Conservation (phyloP, 2,329 filamentous ascomycete species). For the Metarhizium sp. region DNA sequence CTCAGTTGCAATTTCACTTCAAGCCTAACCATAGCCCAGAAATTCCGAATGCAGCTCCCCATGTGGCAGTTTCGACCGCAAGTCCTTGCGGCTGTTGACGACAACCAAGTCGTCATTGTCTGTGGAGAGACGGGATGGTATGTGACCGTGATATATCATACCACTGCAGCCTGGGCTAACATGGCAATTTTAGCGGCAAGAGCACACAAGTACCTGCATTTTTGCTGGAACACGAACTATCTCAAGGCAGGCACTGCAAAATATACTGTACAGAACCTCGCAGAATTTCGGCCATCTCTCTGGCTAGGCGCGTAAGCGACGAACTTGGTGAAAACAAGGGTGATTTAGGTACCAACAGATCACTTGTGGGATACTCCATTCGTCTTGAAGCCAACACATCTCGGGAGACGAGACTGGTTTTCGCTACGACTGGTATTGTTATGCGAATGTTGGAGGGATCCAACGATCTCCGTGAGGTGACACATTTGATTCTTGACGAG, state of each 20-base stretch:
- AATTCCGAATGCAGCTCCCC: slow-evolving; percentile 69
- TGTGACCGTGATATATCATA: slow-evolving; percentile 7
- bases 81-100: slow-evolving; percentile 67
- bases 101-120: slow-evolving; percentile 80
- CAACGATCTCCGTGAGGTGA: slow-evolving; percentile 78
- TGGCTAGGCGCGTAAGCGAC: slow-evolving; percentile 87
- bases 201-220: slow-evolving; percentile 96
- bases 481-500: slow-evolving; percentile 92
- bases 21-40: slow-evolving; percentile 15
- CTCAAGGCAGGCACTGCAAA: slow-evolving; percentile 72
- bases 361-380: slow-evolving; percentile 90
- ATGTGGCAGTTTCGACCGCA: slow-evolving; percentile 80
- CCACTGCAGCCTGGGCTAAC: slow-evolving; percentile 12
- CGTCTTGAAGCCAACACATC: slow-evolving; percentile 82
- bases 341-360: slow-evolving; percentile 73
- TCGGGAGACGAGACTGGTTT: slow-evolving; percentile 74
- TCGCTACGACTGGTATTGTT: slow-evolving; percentile 87
- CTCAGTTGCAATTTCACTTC: not conserved
- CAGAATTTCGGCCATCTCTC: slow-evolving; percentile 89
- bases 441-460: slow-evolving; percentile 93
- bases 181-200: slow-evolving; percentile 54
- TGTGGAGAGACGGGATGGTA: slow-evolving; percentile 92
- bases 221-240: slow-evolving; percentile 80
- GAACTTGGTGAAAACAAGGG: slow-evolving; percentile 79
- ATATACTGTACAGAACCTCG: slow-evolving; percentile 94